These are phyloP conservation scores for Aspergillus carlsbadensis DNA, from an alignment of 495 filamentous ascomycete genomes.

Conservation along the genomic window DNA sequence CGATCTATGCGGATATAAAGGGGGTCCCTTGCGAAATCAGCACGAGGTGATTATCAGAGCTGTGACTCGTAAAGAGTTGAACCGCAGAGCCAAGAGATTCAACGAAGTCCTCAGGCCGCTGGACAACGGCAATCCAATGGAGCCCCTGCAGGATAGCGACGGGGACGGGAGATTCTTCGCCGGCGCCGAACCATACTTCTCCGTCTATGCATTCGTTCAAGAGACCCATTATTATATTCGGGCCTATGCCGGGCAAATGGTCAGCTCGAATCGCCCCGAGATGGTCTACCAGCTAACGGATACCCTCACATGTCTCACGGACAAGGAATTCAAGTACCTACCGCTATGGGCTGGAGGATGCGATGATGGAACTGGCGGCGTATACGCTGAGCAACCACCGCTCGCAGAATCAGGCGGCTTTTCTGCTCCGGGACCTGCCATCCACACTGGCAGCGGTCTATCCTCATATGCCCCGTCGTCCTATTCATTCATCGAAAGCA, in stretches of 20 bases:
- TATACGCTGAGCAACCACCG: slow-evolving; percentile 45
- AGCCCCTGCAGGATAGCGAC: background rate
- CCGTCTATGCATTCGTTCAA: slow-evolving; percentile 1
- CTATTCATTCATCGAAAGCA: slow-evolving; percentile 25
- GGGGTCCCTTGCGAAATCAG: slow-evolving; percentile 2
- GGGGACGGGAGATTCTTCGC: background rate
- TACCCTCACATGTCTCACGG: slow-evolving; percentile 46
- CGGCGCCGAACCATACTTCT: background rate
- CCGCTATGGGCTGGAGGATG: slow-evolving; percentile 57
- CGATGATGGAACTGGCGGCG: slow-evolving; percentile 55
- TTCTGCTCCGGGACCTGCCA: slow-evolving; percentile 39
- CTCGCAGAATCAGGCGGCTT: slow-evolving; percentile 39
- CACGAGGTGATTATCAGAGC: background rate
- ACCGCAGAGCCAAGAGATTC: background rate
- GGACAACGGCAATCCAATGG: no score
- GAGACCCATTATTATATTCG: slow-evolving; percentile 20
- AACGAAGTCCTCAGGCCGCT: background rate
- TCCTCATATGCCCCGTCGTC: slow-evolving; percentile 23
- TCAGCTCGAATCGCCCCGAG: slow-evolving; percentile 10
- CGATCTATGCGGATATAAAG: slow-evolving; percentile 2
- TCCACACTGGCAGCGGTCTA: slow-evolving; percentile 39
- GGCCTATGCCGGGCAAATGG: slow-evolving; percentile 18
- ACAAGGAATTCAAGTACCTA: slow-evolving; percentile 51
- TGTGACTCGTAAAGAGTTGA: background rate
- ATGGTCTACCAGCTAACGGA: slow-evolving; percentile 30